A percentile compares a stretch with the other conserved stretches of the same genome.
These are phyloP conservation scores for Tulasnella sp. DNA, from an alignment of 768 basidiomycete species.

Conservation along the genomic window DNA sequence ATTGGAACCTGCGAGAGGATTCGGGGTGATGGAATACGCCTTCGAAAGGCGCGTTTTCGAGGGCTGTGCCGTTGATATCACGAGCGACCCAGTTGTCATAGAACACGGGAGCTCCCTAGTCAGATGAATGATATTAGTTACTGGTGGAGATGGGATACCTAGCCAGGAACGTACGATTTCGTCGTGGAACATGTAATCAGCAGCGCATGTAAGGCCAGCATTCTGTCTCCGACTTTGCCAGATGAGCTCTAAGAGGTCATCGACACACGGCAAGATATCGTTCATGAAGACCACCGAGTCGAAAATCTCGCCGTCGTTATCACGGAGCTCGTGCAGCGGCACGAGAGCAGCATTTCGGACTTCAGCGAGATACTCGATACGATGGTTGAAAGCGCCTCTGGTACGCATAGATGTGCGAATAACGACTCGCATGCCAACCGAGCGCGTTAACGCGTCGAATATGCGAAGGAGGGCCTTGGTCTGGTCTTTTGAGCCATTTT, in stretches of 20 bases:
- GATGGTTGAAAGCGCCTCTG: constrained; percentile 95
- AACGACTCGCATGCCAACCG: constrained; percentile 84
- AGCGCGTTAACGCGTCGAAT: constrained; percentile 80
- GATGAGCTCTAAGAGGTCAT: constrained; percentile 96
- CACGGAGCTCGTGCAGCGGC: constrained; percentile 89
- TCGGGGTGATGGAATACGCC: constrained; percentile 80
- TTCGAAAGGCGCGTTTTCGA: constrained; percentile 98
- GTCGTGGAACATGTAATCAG: constrained; percentile 99
- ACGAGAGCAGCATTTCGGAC: constrained; percentile 98
- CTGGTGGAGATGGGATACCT: background rate
- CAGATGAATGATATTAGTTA: background rate
- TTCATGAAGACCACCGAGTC: constrained; percentile 99
- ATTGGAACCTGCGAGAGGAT: constrained; percentile 77
- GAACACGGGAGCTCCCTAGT: constrained; percentile 79
- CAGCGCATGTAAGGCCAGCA: constrained; percentile 96
- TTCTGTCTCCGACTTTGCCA: constrained; percentile 92
- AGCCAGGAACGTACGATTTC: constrained; percentile 60
- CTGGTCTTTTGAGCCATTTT: constrained; percentile 98
- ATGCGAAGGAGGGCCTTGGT: constrained; percentile 94
- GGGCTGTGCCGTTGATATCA: constrained; percentile 96
- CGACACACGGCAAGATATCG: constrained; percentile 96
- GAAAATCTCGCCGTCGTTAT: constrained; percentile 88
- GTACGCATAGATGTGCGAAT: constrained; percentile 92
- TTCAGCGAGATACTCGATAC: constrained; percentile 99
- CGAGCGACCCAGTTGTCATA: constrained; percentile 99